phyloP scores from a whole-genome alignment of 2,329 filamentous ascomycete genomes.

The Arthroderma uncinatum region DNA sequence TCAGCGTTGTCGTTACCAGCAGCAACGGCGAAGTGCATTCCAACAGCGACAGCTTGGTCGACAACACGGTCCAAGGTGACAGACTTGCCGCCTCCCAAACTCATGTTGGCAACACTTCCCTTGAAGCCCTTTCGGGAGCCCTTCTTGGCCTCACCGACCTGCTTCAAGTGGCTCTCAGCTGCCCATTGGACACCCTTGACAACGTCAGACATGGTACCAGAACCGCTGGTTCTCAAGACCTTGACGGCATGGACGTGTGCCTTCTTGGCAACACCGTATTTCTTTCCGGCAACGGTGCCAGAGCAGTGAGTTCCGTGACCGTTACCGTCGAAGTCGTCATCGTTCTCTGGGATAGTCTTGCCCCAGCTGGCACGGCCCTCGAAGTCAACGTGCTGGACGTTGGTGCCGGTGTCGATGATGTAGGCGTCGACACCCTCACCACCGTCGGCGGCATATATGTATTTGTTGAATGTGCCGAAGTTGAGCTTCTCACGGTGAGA shows the following conservation, averaged over 20 bases:
- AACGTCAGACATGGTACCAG: conserved; percentile 96
- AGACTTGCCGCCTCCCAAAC: conserved; percentile 94
- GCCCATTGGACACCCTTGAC: conserved; percentile 97
- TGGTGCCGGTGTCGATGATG: conserved; percentile 96
- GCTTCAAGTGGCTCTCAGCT: conserved; percentile 64
- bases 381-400: conserved; percentile 88
- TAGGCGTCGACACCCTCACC: conserved; percentile 98
- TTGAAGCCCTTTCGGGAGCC: conserved; percentile 95
- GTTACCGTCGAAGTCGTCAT: conserved; percentile 87
- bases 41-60: conserved; percentile 81
- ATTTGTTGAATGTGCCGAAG: conserved; percentile 96
- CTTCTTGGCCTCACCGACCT: conserved; percentile 66
- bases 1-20: conserved; percentile 98
- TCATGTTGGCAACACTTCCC: conserved; percentile 99
- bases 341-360: conserved; percentile 79
- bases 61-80: conserved; percentile 81
- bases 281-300: conserved; percentile 92
- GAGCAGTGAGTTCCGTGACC: conserved; percentile 99
- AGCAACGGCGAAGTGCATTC: conserved; percentile 94
- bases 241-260: conserved; percentile 94
- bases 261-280: conserved; percentile 99
- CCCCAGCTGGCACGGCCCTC: conserved; percentile 93
- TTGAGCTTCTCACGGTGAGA: conserved; percentile 80
- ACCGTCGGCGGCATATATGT: conserved; percentile 78
- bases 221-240: conserved; percentile 93